Evolutionary conservation across 148 eudicot genomes (phyloP).

Genomic region (Nepenthes gracilis): DNA sequence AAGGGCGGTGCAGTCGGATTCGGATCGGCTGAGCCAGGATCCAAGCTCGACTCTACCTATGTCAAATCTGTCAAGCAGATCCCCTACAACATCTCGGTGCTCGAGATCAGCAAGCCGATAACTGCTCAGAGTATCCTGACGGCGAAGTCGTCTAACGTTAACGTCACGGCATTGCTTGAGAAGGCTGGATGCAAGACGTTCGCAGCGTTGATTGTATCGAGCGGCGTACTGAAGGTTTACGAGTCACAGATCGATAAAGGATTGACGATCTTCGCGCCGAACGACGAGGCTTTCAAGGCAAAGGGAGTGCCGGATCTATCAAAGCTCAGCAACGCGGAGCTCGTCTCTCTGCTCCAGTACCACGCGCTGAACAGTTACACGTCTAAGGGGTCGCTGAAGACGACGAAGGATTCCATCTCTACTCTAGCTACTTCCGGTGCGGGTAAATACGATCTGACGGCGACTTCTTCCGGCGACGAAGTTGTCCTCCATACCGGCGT

Average conservation of each 20-base stretch:
- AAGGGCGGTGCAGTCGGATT: conserved; percentile 51
- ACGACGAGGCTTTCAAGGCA: conserved; percentile 64
- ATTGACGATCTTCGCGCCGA: conserved; percentile 68
- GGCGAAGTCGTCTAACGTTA: conserved; percentile 18
- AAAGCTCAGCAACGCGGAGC: conserved; percentile 41
- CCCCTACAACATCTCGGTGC: conserved; percentile 42
- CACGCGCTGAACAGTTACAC: conserved; percentile 58
- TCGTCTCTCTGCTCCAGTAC: conserved; percentile 49
- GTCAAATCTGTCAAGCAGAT: conserved; percentile 31
- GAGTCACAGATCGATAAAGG: conserved; percentile 35
- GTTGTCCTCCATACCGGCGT: conserved; percentile 32
- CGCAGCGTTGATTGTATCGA: conserved; percentile 11
- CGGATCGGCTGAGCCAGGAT: conserved; percentile 36
- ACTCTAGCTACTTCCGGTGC: conserved; percentile 55
- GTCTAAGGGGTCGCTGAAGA: conserved; percentile 50
- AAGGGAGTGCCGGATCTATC: conserved; percentile 40
- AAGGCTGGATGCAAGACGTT: conserved; percentile 52
- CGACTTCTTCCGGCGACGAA: conserved; percentile 20
- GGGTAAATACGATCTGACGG: conserved; percentile 32
- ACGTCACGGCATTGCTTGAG: conserved; percentile 31
- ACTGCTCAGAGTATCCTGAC: conserved; percentile 18
- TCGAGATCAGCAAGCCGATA: conserved; percentile 38
- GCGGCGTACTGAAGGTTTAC: conserved; percentile 31
- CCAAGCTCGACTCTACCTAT: conserved; percentile 33
- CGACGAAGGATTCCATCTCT: conserved; percentile 20